Evolutionary conservation across 2,329 filamentous ascomycete genomes (phyloP).

Genomic region (Fonsecaea nubica): DNA sequence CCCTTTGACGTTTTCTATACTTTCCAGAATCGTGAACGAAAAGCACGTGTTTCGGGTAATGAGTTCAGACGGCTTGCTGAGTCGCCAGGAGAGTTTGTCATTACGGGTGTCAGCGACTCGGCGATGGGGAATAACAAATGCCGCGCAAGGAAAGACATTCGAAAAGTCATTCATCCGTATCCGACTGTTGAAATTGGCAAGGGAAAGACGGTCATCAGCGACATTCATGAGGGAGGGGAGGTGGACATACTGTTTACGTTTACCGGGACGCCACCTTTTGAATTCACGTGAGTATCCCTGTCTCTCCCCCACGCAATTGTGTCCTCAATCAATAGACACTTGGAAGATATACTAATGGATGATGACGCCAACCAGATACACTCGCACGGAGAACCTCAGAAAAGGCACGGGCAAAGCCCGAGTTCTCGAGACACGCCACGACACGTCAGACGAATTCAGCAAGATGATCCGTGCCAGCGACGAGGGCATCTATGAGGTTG

Average conservation of each 20-base stretch:
- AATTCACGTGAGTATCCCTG: constrained; percentile 72
- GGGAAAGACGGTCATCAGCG: constrained; percentile 78
- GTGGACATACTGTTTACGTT: constrained; percentile 95
- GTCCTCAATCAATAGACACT: not conserved
- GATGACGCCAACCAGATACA: constrained; percentile 64
- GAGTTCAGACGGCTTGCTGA: constrained; percentile 93
- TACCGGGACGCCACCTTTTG: constrained; percentile 92
- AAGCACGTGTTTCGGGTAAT: constrained; percentile 68
- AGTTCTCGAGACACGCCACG: constrained; percentile 88
- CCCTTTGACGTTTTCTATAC: constrained; percentile 94
- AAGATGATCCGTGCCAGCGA: constrained; percentile 85
- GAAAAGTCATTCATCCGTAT: constrained; percentile 86
- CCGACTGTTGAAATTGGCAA: constrained; percentile 89
- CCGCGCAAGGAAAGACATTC: constrained; percentile 76
- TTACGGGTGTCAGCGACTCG: constrained; percentile 85
- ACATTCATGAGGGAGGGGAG: constrained; percentile 96
- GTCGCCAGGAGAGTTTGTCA: constrained; percentile 83
- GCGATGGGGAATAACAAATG: constrained; percentile 70
- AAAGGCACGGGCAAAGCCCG: constrained; percentile 74
- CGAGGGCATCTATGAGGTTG: constrained; percentile 96
- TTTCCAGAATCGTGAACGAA: constrained; percentile 79
- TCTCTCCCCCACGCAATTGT: not conserved
- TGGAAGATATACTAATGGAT: constrained; percentile 35
- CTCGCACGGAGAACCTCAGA: constrained; percentile 76
- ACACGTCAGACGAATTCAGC: constrained; percentile 78